Evolutionary conservation across 805 yeast genomes (phyloP).

Genomic region (Saccharomycopsis schoenii): DNA sequence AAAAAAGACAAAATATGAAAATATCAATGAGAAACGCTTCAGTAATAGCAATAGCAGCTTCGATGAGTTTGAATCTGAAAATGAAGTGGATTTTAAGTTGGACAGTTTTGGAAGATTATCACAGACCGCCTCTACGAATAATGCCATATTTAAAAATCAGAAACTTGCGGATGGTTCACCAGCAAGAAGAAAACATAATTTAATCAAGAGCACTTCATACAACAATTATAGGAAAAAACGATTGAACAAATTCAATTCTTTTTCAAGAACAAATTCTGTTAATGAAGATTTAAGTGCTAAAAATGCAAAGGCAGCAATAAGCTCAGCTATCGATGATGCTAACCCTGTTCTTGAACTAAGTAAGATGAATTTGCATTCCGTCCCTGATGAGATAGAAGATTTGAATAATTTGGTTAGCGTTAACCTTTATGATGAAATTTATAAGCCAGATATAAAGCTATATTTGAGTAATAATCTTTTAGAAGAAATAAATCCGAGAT

Average conservation of each 20-base stretch:
- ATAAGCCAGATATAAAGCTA: constrained; percentile 10
- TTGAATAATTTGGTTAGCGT: constrained; percentile 15
- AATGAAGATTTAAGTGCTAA: constrained; percentile 2
- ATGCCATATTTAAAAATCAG: background rate
- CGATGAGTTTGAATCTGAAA: constrained; percentile 11
- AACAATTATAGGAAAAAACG: background rate
- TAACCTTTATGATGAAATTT: constrained; percentile 4
- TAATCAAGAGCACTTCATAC: background rate
- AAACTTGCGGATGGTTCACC: background rate
- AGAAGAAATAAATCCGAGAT: constrained; percentile 13
- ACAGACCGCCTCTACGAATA: background rate
- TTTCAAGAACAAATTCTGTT: constrained; percentile 10
- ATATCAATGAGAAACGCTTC: background rate
- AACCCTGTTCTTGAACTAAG: constrained; percentile 13
- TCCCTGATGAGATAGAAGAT: constrained; percentile 19
- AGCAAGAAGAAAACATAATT: background rate
- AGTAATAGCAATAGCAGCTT: background rate
- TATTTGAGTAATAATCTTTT: constrained; percentile 14
- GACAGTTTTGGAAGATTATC: constrained; percentile 16
- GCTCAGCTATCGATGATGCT: constrained; percentile 16
- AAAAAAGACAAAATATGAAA: background rate
- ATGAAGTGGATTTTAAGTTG: constrained; percentile 13
- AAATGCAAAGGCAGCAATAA: constrained; percentile 9
- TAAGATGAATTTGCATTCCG: constrained; percentile 2
- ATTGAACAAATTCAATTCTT: constrained; percentile 1